These are phyloP conservation scores for Diversispora eburnea DNA, from an alignment of 192 early-diverging fungal genomes.

Conservation along the genomic window DNA sequence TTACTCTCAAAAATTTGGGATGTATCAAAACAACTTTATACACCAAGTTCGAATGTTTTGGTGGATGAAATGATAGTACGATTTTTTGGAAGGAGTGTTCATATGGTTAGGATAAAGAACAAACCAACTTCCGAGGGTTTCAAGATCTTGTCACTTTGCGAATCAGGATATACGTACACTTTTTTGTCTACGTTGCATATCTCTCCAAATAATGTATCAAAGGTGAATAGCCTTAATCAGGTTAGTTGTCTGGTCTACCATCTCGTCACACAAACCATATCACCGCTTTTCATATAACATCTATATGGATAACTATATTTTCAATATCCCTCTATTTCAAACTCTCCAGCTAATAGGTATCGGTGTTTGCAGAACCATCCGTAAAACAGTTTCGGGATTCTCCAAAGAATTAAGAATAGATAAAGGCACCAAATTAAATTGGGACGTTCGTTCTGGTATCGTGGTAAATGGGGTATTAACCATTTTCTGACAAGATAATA, in stretches of 20 bases:
- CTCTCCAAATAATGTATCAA: neutral
- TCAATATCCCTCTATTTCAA: constrained; percentile 31
- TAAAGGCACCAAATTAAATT: constrained; percentile 15
- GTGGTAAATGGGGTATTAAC: constrained; percentile 24
- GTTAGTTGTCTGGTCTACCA: neutral
- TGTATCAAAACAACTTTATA: too few relatives aligned
- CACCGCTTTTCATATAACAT: constrained; percentile 30
- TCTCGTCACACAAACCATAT: neutral
- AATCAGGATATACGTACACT: neutral
- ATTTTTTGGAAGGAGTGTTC: too few relatives aligned
- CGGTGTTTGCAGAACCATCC: constrained; percentile 31
- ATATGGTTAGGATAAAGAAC: neutral
- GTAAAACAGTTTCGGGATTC: neutral
- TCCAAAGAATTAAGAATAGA: constrained; percentile 5
- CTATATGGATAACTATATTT: constrained; percentile 30
- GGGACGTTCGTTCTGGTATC: constrained; percentile 20
- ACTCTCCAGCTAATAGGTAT: constrained; percentile 15
- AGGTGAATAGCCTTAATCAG: neutral
- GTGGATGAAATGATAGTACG: too few relatives aligned
- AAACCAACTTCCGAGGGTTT: neutral
- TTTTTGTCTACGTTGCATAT: neutral
- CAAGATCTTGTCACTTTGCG: neutral
- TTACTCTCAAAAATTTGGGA: too few relatives aligned
- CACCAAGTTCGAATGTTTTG: too few relatives aligned
- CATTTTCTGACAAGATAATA: constrained; percentile 29